Evolutionary conservation across 768 basidiomycete genomes (phyloP).

Genomic region (Amanita subjunquillea): DNA sequence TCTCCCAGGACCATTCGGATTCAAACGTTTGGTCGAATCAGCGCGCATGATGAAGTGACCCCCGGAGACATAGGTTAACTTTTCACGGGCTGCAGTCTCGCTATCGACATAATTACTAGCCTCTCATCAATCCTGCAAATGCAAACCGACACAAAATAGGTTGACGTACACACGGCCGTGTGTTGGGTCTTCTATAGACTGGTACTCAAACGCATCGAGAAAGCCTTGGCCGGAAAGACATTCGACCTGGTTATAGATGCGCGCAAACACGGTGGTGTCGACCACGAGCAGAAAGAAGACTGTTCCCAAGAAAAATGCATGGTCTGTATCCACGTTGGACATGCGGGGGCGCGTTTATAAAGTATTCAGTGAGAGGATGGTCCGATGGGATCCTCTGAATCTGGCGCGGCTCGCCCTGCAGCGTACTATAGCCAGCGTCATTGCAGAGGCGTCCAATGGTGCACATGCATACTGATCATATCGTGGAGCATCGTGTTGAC

Average conservation of each 20-base stretch:
- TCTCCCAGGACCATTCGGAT: conserved; percentile 39
- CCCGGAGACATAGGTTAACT: conserved; percentile 46
- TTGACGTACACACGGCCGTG: conserved; percentile 49
- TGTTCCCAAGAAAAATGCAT: background rate
- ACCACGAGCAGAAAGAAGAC: conserved; percentile 9
- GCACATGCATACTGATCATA: background rate
- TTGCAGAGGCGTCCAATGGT: background rate
- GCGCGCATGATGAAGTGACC: conserved; percentile 46
- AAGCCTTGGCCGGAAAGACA: conserved; percentile 38
- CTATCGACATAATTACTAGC: conserved; percentile 34
- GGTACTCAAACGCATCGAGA: conserved; percentile 36
- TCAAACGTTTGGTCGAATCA: conserved; percentile 38
- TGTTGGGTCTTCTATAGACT: conserved; percentile 50
- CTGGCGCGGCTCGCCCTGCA: background rate
- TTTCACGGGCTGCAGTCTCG: conserved; percentile 37
- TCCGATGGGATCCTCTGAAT: background rate
- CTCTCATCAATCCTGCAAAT: background rate
- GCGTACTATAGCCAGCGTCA: background rate
- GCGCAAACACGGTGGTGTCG: conserved; percentile 21
- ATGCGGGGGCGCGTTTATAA: background rate
- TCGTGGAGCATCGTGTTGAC: background rate
- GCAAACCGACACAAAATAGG: background rate
- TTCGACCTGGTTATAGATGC: conserved; percentile 34
- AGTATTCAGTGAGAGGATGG: background rate
- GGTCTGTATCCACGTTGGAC: background rate